Percentiles rank a stretch among this genome's conserved stretches.
Conservation (phyloP, 176 grass and related monocot genomes). For the Lolium multiflorum region DNA sequence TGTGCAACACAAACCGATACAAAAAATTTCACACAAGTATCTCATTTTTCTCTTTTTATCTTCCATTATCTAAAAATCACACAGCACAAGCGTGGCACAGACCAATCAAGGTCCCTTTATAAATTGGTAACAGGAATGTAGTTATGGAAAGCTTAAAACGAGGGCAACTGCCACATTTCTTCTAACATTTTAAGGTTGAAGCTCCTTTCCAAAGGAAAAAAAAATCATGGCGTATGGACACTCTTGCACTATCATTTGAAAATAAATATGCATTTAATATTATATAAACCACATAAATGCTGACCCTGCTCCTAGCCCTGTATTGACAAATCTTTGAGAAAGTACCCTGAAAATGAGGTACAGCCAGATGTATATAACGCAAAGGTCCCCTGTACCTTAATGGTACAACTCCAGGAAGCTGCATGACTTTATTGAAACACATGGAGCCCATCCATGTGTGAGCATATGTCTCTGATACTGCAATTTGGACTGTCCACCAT, state of each 20-base stretch:
- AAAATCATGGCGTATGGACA: neutral
- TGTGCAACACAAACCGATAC: neutral
- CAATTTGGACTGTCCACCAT: conserved; percentile 39
- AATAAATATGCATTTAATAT: conserved; percentile 35
- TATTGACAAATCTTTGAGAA: conserved; percentile 42
- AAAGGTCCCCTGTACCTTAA: conserved; percentile 46
- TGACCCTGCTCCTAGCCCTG: neutral
- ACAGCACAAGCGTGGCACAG: conserved; percentile 3
- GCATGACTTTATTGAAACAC: conserved; percentile 54
- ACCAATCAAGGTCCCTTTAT: conserved; percentile 9
- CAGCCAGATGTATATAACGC: conserved; percentile 39
- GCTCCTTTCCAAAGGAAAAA: neutral
- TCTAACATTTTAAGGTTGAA: conserved; percentile 27
- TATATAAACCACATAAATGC: conserved; percentile 34
- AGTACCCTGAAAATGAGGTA: conserved; percentile 41
- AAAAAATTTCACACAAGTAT: conserved; percentile 34
- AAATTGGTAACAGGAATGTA: conserved; percentile 5
- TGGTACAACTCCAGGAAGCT: conserved; percentile 46
- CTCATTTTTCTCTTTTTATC: conserved; percentile 28
- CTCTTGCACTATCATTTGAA: neutral
- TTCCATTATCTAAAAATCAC: conserved; percentile 11
- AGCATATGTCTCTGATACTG: conserved; percentile 52
- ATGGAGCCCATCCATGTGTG: conserved; percentile 75
- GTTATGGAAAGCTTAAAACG: conserved; percentile 23
- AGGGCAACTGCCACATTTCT: neutral